Percentiles rank a stretch among this genome's conserved stretches.
Conservation (phyloP, 2,329 filamentous ascomycete genomes). For the Macrophomina pseudophaseolina region DNA sequence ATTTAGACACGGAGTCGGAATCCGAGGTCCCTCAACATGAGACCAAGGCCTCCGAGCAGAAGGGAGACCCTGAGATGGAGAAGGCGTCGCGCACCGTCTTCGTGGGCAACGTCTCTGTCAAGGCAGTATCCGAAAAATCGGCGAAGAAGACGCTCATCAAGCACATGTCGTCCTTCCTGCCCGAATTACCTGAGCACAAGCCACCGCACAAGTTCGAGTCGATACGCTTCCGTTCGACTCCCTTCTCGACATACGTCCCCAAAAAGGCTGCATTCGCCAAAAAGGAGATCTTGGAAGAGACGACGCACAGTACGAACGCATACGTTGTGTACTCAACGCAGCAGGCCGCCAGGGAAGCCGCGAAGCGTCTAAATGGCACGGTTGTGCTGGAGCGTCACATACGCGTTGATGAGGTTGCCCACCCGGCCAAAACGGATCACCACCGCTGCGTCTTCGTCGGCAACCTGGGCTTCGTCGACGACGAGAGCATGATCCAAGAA, state of each 20-base stretch:
- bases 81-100: constrained; percentile 92
- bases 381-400: constrained; percentile 85
- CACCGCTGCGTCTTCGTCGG: constrained; percentile 94
- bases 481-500: constrained; percentile 72
- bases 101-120: constrained; percentile 84
- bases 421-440: constrained; percentile 82
- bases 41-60: constrained; percentile 47
- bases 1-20: constrained; percentile 55
- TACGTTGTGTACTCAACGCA: constrained; percentile 86
- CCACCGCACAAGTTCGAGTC: constrained; percentile 79
- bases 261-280: constrained; percentile 95
- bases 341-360: constrained; percentile 76
- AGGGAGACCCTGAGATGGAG: constrained; percentile 67
- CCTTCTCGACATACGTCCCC: constrained; percentile 80
- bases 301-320: constrained; percentile 90
- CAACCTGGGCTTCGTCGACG: constrained; percentile 94
- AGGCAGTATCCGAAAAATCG: constrained; percentile 80
- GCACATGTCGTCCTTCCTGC: constrained; percentile 79
- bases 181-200: constrained; percentile 52
- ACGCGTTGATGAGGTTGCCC: constrained; percentile 87
- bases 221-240: constrained; percentile 90
- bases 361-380: constrained; percentile 79
- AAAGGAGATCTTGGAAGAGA: constrained; percentile 86
- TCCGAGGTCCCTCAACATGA: constrained; percentile 58
- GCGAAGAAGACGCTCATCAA: constrained; percentile 77